Percentiles rank a stretch among this genome's conserved stretches.
Conservation (phyloP, 2,329 filamentous ascomycete genomes). For the Talaromyces sp. region DNA sequence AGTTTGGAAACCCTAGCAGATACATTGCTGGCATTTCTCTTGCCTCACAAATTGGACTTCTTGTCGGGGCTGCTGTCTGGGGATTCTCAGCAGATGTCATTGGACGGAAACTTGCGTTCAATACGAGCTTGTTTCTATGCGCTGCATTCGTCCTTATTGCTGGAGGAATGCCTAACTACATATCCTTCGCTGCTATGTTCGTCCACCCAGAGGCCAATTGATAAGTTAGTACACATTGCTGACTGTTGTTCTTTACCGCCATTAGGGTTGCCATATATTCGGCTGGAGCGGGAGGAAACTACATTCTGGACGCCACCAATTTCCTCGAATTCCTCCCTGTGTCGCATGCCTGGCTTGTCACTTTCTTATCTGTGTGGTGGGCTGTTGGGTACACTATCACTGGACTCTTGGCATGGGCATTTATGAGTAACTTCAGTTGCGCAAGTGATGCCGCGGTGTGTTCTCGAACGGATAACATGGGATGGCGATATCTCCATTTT, state of each 20-base stretch:
- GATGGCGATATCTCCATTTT: constrained; percentile 6
- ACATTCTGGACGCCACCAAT: constrained; percentile 5
- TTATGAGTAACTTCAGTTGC: constrained; percentile 3
- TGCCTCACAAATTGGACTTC: constrained; percentile 3
- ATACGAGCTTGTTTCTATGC: constrained; percentile 4
- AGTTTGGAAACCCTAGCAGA: constrained; percentile 1
- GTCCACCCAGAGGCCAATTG: not conserved
- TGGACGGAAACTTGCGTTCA: constrained; percentile 5
- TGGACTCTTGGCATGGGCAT: constrained; percentile 2
- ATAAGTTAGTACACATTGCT: not conserved
- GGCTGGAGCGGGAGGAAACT: constrained; percentile 5
- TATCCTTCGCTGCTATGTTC: constrained; percentile 7
- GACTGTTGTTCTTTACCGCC: not conserved
- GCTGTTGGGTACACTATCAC: constrained; percentile 5
- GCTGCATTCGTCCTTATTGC: constrained; percentile 9
- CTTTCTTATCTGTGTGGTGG: constrained; percentile 6
- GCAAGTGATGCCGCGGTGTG: not conserved
- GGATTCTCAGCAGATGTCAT: constrained; percentile 7
- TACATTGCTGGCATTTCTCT: constrained; percentile 4
- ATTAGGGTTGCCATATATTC: constrained; percentile 7
- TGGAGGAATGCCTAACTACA: constrained; percentile 6
- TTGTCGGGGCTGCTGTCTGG: constrained; percentile 6
- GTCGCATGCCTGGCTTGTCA: constrained; percentile 7
- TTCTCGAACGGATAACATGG: constrained; percentile 2
- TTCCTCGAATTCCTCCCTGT: constrained; percentile 6